Base-by-base conservation (phyloP, 805 yeast genomes). In the Schwanniomyces vanrijiae region DNA sequence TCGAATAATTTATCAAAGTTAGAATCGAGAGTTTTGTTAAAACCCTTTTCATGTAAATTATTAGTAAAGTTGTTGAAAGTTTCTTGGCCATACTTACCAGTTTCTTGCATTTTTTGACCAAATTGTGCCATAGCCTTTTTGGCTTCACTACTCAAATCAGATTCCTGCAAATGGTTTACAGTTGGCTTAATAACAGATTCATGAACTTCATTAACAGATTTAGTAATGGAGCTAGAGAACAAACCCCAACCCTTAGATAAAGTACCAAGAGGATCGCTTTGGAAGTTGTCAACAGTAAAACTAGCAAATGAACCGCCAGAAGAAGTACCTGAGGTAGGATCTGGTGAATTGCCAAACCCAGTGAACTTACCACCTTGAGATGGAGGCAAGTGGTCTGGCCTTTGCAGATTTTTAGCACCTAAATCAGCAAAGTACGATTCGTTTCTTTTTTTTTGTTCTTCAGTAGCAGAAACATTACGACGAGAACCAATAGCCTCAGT, bases 101-200 rank as follows among this genome's bases (percentile, higher is more conserved):
- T 89, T 55, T 90, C 95, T 64, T 88, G 96, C 71, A 92, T 87
- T 61, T 84, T 90, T 62, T 88, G 96, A 41, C 97, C 97, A 71
- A 92, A 94, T 73, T 94, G 97, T 49, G 89, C 85, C 80, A 96
- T 88, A n/a, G 98, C 98, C 55, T 90, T 81, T 52, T 80, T 83
- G 4, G 98, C 94, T 60, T 90, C 96, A 46, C 69, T 73, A 20
- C 95, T 82, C 38, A 88, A 66, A 49, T 94, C 98, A 51, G 88
- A 82, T 51, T 84, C 90, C 51, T 71, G 75, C 55, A 94, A 76
- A 60, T 87, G 90, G 61, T 83, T 83, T 62, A 90, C 77, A 40
- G 94, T 83, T n/a, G 99, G 99, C 62, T 88, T 89, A 54, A 94
- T 90, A 43, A 90, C 96, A 7, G 83, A 69, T 58, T 91, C 96